Conservation (phyloP, 2,329 filamentous ascomycete genomes). For the Rhynchosporium agropyri region DNA sequence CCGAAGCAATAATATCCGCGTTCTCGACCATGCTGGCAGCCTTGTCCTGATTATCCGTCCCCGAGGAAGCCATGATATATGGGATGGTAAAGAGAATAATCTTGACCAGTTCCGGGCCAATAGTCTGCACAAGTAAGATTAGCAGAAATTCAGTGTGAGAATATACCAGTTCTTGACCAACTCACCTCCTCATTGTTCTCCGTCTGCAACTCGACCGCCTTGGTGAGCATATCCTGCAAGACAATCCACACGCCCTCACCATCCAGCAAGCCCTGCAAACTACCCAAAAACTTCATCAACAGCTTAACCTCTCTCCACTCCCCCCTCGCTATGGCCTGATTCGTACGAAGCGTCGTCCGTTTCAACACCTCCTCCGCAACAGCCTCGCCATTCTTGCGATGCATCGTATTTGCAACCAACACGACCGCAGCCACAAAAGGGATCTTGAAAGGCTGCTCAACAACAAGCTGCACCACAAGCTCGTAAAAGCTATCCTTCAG, state of each 20-base stretch:
- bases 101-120: slow-evolving; percentile 87
- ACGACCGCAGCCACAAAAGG: slow-evolving; percentile 88
- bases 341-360: slow-evolving; percentile 61
- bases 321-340: slow-evolving; percentile 70
- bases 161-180: slow-evolving; percentile 29
- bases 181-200: slow-evolving; percentile 89
- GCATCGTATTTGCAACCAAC: slow-evolving; percentile 73
- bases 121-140: slow-evolving; percentile 49
- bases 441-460: slow-evolving; percentile 97
- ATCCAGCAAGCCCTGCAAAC: slow-evolving; percentile 76
- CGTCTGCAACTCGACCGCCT: slow-evolving; percentile 91
- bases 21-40: slow-evolving; percentile 83
- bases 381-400: slow-evolving; percentile 71
- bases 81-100: slow-evolving; percentile 94
- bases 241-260: slow-evolving; percentile 84
- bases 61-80: slow-evolving; percentile 78
- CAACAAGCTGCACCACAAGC: slow-evolving; percentile 72
- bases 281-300: slow-evolving; percentile 84
- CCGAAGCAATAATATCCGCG: slow-evolving; percentile 91
- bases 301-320: slow-evolving; percentile 93
- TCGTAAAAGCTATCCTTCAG: slow-evolving; percentile 73
- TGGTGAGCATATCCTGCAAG: slow-evolving; percentile 85
- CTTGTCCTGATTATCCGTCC: slow-evolving; percentile 69
- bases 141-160: slow-evolving; percentile 14
- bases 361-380: slow-evolving; percentile 71